These are phyloP conservation scores for Penicillium salamii DNA, from an alignment of 495 filamentous ascomycete species.

Conservation along the genomic window DNA sequence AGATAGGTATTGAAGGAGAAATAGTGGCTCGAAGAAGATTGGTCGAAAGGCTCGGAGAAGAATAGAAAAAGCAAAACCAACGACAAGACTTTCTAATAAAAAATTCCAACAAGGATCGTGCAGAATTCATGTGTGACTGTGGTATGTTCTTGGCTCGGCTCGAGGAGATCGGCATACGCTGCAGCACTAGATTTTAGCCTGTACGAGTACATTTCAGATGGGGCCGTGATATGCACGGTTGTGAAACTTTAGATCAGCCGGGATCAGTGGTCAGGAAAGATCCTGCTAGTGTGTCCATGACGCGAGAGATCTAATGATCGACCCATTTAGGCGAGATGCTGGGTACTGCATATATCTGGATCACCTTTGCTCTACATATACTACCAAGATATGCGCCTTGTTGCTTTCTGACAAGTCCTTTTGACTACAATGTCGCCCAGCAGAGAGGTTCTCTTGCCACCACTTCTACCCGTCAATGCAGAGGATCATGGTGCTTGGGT, in stretches of 20 bases:
- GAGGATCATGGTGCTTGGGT: constrained; percentile 13
- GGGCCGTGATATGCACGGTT: background rate
- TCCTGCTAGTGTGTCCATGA: background rate
- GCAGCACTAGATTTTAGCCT: background rate
- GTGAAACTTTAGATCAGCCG: constrained; percentile 1
- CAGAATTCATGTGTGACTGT: constrained; percentile 1
- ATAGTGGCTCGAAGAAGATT: background rate
- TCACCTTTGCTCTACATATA: background rate
- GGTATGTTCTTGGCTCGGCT: background rate
- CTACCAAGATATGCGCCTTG: no score
- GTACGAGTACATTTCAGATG: background rate
- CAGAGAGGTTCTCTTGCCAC: background rate
- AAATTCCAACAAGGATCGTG: background rate
- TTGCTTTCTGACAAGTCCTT: background rate
- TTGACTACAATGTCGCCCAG: background rate
- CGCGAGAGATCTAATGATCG: background rate
- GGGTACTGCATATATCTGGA: background rate
- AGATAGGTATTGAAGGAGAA: background rate
- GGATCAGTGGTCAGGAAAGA: background rate
- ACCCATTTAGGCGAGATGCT: background rate
- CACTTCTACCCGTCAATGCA: constrained; percentile 5
- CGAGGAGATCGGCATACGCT: background rate
- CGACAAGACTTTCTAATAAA: background rate
- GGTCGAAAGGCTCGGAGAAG: background rate
- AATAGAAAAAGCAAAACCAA: constrained; percentile 3